Evolutionary conservation across 306 rosid species (phyloP), one percentile per base, ranked within the genome.

Genomic region (Ziziphus jujuba): DNA sequence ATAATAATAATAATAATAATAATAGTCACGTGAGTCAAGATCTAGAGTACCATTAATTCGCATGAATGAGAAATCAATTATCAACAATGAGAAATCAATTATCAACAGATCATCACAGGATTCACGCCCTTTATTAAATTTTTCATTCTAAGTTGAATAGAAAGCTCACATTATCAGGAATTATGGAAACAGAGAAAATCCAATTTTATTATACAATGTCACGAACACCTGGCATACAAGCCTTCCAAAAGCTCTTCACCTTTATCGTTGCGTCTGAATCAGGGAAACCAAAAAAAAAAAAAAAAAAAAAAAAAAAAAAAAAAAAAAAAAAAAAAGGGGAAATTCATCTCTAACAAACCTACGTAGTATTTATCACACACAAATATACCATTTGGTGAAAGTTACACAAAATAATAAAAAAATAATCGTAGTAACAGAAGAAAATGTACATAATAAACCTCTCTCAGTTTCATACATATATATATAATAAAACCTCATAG

Each of bases 381-480:
- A 77, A 56, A 66, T 56, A 31, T 51, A 64, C 61, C 66, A 66
- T 51, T 79, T 66, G 65, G 69, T 50, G 38, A 45, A 56, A 66
- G 65, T 61, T 55, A 48, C 63, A 66, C 56, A 43, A 24, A 61
- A 65, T 45, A 70, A 74, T 48, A 25, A 68, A 51, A 53, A 70
- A 63, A 64, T 5, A 74, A 74, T 33, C 59, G 75, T 16, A 44
- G 62, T 63, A 69, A 61, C 70, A 64, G 65, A 13, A 25, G 59
- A 54, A 79, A 80, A 77, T 85, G 67, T 85, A 85, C 89, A 82
- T 14, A 66, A 70, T 69, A 82, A 73, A 67, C 73, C 73, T 84
- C 85, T 36, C 80, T 52, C 87, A 64, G 77, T 69, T 73, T 65
- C 59, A 66, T 65, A 65, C 24, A 72, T 67, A 66, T 52, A 77